Percentiles rank a stretch among this genome's conserved stretches.
Evolutionary conservation across 2,329 filamentous ascomycete species (phyloP).

Genomic region (Botryotinia calthae): DNA sequence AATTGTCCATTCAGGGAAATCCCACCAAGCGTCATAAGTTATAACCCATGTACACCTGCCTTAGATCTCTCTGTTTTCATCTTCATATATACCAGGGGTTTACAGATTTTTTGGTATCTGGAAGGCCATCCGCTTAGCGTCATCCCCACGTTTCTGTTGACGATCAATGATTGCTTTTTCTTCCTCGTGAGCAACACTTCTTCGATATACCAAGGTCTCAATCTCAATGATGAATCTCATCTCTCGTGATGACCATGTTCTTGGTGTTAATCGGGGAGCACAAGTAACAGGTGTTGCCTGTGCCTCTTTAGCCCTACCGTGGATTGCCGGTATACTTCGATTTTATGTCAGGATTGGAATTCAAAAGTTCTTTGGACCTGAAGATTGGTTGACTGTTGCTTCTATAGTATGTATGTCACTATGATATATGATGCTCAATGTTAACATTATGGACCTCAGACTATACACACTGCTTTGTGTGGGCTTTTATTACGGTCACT

Average conservation of each 20-base stretch:
- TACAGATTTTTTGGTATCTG: background rate
- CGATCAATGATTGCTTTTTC: background rate
- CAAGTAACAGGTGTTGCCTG: conserved; percentile 37
- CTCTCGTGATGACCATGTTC: background rate
- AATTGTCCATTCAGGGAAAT: background rate
- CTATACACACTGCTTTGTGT: conserved; percentile 33
- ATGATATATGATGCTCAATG: background rate
- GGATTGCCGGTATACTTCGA: conserved; percentile 35
- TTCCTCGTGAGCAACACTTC: background rate
- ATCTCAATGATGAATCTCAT: background rate
- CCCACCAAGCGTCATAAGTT: background rate
- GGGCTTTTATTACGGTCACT: conserved; percentile 30
- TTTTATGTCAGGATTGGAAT: conserved; percentile 35
- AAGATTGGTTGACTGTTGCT: conserved; percentile 37
- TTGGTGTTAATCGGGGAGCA: conserved; percentile 27
- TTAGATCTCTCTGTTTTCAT: background rate
- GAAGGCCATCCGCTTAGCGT: background rate
- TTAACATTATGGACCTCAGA: conserved; percentile 22
- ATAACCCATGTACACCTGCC: background rate
- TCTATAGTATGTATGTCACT: conserved; percentile 28
- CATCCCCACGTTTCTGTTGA: background rate
- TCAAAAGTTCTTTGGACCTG: conserved; percentile 35
- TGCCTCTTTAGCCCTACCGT: conserved; percentile 41
- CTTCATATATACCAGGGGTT: background rate
- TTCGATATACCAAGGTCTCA: background rate